Base-by-base conservation (phyloP, 352 stramenopile genomes). In the Phytophthora sansomeana region DNA sequence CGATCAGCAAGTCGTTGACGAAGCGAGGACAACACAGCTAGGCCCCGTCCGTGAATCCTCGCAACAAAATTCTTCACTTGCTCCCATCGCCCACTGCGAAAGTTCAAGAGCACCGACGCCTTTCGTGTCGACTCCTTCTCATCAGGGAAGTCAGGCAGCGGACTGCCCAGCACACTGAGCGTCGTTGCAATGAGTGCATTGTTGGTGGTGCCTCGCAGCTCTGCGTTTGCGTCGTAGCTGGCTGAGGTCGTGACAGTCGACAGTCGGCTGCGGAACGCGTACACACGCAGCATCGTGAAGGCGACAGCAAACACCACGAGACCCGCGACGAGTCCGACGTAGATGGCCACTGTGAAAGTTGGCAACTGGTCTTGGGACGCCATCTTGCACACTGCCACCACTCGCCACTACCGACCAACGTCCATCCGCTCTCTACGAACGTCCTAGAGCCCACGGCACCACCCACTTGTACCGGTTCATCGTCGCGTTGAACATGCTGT, bases 291-390 rank as follows among this genome's bases (percentile, higher is more conserved):
- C 58, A 74, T 69, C 0, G 56, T 57, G 35, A 64, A 60, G 17
- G 48, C 59, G 2, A 74, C 59, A 26, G 47, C 51, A 3, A 66
- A 16, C 7, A 63, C 43, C 0, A 72, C 64, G 14, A 72, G 30
- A 9, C 50, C 50, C 13, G 64, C 64, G 24, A 72, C 30, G 1
- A 68, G 35, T 5, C 64, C 64, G 51, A 72, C 30, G 64, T 63
- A 68, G 58, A 72, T 49, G 14, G 58, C 50, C n/a, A 68, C 36
- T 24, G 64, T 51, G 50, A 66, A 72, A 63, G 38, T 72, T 59
- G 50, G 51, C 51, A 54, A 72, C 43, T 72, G 64, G 30, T 59
- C 53, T 47, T 58, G 28, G 33, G 58, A 58, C 17, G 62, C 58
- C 64, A 68, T 72, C 11, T 72, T 59, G 50, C 35, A 49, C 44